A percentile compares a stretch with the other conserved stretches of the same genome.
Evolutionary conservation across 805 yeast species (phyloP).

Genomic region (Candida suzukii): DNA sequence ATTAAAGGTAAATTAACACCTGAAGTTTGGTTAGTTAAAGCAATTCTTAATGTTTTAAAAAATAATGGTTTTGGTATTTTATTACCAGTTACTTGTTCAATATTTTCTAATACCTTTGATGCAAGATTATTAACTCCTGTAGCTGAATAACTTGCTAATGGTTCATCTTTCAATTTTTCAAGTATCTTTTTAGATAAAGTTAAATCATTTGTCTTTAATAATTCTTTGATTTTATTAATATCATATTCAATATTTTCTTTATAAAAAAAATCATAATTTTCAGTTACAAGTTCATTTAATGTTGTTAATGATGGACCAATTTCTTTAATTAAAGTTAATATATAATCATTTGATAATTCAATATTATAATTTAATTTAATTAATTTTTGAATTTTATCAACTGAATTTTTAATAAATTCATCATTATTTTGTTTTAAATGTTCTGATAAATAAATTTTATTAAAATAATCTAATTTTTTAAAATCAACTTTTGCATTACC

Average conservation of each 20-base stretch:
- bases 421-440: slow-evolving; percentile 36
- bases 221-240: not conserved
- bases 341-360: slow-evolving; percentile 21
- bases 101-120: not conserved
- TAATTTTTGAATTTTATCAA: slow-evolving; percentile 22
- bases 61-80: slow-evolving; percentile 26
- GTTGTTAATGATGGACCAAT: slow-evolving; percentile 46
- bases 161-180: no score
- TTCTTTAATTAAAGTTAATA: slow-evolving; percentile 31
- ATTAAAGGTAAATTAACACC: slow-evolving; percentile 63
- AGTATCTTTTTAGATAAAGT: not conserved
- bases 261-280: slow-evolving; percentile 44
- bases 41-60: slow-evolving; percentile 56
- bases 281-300: slow-evolving; percentile 41
- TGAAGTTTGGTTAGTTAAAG: slow-evolving; percentile 60
- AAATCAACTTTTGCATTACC: slow-evolving; percentile 92
- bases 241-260: slow-evolving; percentile 6
- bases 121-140: not conserved
- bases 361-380: slow-evolving; percentile 9
- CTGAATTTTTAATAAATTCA: slow-evolving; percentile 26
- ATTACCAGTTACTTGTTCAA: not conserved
- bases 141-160: not conserved
- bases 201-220: not conserved
- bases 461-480: slow-evolving; percentile 67
- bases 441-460: slow-evolving; percentile 55